A percentile compares a stretch with the other conserved stretches of the same genome.
phyloP scores from a whole-genome alignment of 768 basidiomycete species.

The Cubamyces sp. region DNA sequence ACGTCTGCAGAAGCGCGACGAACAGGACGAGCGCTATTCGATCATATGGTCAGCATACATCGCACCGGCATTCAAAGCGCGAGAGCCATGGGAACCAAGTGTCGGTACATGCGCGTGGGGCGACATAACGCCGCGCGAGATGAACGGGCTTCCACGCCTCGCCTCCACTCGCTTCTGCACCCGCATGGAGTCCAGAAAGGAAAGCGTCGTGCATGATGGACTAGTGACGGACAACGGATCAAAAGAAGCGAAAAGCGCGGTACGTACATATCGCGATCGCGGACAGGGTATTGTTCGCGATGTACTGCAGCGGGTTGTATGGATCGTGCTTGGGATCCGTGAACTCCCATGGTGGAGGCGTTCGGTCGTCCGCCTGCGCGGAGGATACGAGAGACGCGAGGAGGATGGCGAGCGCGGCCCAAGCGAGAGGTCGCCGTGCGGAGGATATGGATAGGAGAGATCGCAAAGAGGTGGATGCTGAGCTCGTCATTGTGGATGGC shows the following conservation, averaged over 20 bases:
- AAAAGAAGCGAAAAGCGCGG: no score
- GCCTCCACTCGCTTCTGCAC: no score
- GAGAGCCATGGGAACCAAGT: no score
- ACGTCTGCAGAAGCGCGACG: conserved; percentile 49
- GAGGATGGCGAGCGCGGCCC: conserved; percentile 4
- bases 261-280: conserved; percentile 51
- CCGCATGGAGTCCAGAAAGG: neutral
- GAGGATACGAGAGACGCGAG: conserved; percentile 5
- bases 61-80: neutral
- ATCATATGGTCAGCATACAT: conserved; percentile 13
- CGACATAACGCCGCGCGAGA: no score
- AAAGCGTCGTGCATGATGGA: neutral
- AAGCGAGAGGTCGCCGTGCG: neutral
- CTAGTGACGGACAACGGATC: no score
- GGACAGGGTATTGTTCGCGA: conserved; percentile 56
- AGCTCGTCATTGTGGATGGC: neutral
- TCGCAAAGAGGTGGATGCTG: neutral
- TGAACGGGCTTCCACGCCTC: no score
- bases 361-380: conserved; percentile 41
- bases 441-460: neutral
- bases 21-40: conserved; percentile 28
- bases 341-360: conserved; percentile 29
- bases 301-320: conserved; percentile 58
- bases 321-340: conserved; percentile 55
- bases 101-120: no score